Conservation (phyloP, 2,329 filamentous ascomycete genomes). For the Clonostachys byssicola region DNA sequence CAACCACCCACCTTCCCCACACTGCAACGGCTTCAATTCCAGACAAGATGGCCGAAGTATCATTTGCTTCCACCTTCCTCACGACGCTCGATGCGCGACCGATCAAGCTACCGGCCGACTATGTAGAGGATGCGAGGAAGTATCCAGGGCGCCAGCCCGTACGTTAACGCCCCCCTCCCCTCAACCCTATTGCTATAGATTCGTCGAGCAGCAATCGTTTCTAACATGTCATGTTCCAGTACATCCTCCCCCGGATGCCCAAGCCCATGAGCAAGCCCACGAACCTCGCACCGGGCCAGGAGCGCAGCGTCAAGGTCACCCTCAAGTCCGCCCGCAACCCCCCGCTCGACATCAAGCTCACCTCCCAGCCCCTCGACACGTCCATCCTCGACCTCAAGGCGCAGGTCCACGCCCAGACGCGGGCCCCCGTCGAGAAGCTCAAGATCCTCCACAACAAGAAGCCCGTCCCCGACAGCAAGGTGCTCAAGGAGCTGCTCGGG, state of each 20-base stretch:
- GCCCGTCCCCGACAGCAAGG: constrained; percentile 73
- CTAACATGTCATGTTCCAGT: constrained; percentile 36
- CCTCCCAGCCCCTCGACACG: constrained; percentile 59
- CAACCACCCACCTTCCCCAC: no score
- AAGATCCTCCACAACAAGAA: constrained; percentile 86
- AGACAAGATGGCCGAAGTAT: constrained; percentile 68
- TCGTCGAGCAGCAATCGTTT: no score
- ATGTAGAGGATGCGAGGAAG: constrained; percentile 80
- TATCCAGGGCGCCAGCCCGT: constrained; percentile 77
- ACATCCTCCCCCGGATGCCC: constrained; percentile 67
- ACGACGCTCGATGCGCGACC: constrained; percentile 73
- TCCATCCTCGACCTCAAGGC: constrained; percentile 77
- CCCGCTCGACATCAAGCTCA: constrained; percentile 62
- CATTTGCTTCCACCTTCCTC: constrained; percentile 83
- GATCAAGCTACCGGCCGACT: constrained; percentile 78
- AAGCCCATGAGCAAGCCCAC: constrained; percentile 47
- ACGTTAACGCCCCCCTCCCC: constrained; percentile 15
- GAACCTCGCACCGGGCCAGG: constrained; percentile 43
- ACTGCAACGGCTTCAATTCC: no score
- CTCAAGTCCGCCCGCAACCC: constrained; percentile 78
- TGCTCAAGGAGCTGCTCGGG: constrained; percentile 66
- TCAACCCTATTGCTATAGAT: background rate
- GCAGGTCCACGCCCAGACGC: constrained; percentile 58
- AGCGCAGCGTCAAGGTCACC: constrained; percentile 51
- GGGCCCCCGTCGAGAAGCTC: constrained; percentile 71